Evolutionary conservation across 192 early-diverging fungal species (phyloP).

Genomic region (Linnemannia zychae): DNA sequence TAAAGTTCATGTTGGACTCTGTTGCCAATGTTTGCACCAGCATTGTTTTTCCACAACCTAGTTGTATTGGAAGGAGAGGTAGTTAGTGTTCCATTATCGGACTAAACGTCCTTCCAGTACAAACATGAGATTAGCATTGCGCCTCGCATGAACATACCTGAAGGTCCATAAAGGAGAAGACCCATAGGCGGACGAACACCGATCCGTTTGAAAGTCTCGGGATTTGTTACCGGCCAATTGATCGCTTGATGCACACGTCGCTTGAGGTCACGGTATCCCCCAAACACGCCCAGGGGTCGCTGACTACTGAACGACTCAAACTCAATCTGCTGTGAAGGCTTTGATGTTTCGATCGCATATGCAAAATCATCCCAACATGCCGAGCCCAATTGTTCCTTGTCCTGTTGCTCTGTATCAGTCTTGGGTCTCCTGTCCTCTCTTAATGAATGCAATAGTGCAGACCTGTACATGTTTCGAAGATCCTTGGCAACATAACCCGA

Average conservation of each 20-base stretch:
- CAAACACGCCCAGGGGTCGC: slow-evolving; percentile 73
- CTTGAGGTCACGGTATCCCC: slow-evolving; percentile 80
- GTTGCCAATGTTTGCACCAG: slow-evolving; percentile 85
- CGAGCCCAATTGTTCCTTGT: background rate
- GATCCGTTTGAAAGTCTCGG: slow-evolving; percentile 68
- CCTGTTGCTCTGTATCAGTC: slow-evolving; percentile 6
- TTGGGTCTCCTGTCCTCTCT: background rate
- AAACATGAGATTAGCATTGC: background rate
- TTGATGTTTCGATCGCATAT: slow-evolving; percentile 68
- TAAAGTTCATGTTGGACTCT: slow-evolving; percentile 85
- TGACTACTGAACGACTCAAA: slow-evolving; percentile 69
- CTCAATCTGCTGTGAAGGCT: slow-evolving; percentile 75
- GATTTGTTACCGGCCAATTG: slow-evolving; percentile 67
- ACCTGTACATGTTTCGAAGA: slow-evolving; percentile 58
- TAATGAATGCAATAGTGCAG: slow-evolving; percentile 50
- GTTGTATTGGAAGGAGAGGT: background rate
- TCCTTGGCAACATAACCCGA: slow-evolving; percentile 74
- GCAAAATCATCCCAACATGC: slow-evolving; percentile 60
- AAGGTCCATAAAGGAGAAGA: slow-evolving; percentile 91
- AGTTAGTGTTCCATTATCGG: background rate
- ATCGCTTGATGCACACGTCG: slow-evolving; percentile 70
- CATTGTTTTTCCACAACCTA: slow-evolving; percentile 93
- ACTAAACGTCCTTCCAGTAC: background rate
- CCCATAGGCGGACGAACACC: slow-evolving; percentile 85
- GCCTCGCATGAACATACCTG: slow-evolving; percentile 64